Base-by-base conservation (phyloP, 805 yeast species). In the Starmera quercuum region DNA sequence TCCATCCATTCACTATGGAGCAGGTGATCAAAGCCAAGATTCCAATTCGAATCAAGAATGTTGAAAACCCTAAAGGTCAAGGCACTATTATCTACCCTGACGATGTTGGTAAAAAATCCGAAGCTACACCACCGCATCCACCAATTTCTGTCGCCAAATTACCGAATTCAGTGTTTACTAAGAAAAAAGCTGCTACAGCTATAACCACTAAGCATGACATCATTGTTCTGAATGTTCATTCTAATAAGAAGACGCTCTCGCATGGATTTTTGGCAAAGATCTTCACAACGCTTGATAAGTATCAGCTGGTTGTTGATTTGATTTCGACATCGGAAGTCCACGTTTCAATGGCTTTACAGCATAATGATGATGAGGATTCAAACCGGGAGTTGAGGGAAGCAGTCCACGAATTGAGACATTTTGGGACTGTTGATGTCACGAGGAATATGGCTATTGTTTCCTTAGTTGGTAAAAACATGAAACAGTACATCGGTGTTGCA, bases 1-100 rank as follows among this genome's bases (percentile, higher is more conserved):
- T 92, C 48, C 98, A 92, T 54, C 98, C 98, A 4, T 88, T 92
- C 67, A 92, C 98, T 16, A 92, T 92, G 98, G 97, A 90, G 63
- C 98, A 92, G 64, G 98, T 90, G 37, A 92, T 92, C 49, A 77
- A 79, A 47, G 97, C 97, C 17, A 84, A 81, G 54, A 92, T 92
- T 54, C 98, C 98, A 30, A 92, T 92, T 56, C 76, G 97, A 54
- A 92, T 92, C 51, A 92, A 92, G 60, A 92, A 92, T 58, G 98
- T 92, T 35, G 88, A 77, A 59, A 90, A 90, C 58, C 97, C 97
- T 33, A 56, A 55, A n/a, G 97, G 97, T 30, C 72, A 71, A 31
- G 98, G 98, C 46, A 92, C 98, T 13, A 73, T 90, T 42, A 87
- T 92, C 28, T 92, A 83, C 58, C 98, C 98, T 2, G 95, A 84